Evolutionary conservation across 2,329 filamentous ascomycete genomes (phyloP).

Genomic region (Piedraia hortae): DNA sequence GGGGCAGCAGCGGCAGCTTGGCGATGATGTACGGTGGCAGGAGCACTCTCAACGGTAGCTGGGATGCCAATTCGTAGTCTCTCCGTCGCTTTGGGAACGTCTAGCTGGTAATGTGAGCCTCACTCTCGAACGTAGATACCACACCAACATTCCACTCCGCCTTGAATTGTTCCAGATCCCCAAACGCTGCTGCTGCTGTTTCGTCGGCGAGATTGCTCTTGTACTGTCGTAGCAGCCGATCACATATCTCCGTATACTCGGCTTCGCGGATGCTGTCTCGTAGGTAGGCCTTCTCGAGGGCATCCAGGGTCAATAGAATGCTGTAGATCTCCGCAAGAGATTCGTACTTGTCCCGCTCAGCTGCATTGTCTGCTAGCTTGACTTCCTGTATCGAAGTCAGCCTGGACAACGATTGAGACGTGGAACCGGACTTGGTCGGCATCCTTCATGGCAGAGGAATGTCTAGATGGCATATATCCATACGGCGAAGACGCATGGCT

Average conservation of each 20-base stretch:
- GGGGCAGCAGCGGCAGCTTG: conserved; percentile 1
- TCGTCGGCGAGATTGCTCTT: conserved; percentile 82
- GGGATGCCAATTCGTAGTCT: conserved; percentile 78
- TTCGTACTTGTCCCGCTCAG: conserved; percentile 80
- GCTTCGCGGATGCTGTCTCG: conserved; percentile 78
- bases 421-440: conserved; percentile 45
- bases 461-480: conserved; percentile 67
- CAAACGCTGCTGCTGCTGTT: conserved; percentile 65
- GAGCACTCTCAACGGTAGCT: conserved; percentile 43
- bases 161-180: conserved; percentile 74
- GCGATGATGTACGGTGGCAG: conserved; percentile 9
- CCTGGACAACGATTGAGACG: not conserved
- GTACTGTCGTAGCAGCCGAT: conserved; percentile 82
- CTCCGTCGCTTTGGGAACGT: conserved; percentile 82
- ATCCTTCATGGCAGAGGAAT: conserved; percentile 68
- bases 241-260: conserved; percentile 92
- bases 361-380: conserved; percentile 61
- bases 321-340: conserved; percentile 93
- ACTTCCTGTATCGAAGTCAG: conserved; percentile 40
- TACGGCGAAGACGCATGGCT: conserved; percentile 74
- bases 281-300: conserved; percentile 85
- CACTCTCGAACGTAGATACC: not conserved
- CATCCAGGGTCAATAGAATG: conserved; percentile 85
- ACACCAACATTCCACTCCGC: conserved; percentile 56
- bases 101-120: conserved; percentile 31